Base-by-base conservation (phyloP, 108 stramenopile species). In the Cyclostephanos invisitatus region DNA sequence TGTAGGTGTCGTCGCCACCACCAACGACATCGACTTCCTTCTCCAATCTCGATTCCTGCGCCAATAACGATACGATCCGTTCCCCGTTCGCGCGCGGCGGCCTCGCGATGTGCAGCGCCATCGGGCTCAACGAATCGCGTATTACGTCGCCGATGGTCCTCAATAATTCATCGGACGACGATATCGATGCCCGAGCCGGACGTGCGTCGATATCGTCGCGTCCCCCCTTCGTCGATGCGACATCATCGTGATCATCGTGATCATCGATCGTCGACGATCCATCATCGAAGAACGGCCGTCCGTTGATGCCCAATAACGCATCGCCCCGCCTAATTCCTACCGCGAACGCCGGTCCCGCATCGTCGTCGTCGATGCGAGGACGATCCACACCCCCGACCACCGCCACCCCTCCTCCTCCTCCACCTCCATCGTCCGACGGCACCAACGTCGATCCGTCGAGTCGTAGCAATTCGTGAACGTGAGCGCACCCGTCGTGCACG, bases 261-360 rank as follows among this genome's bases (percentile, higher is more conserved):
- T 32, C 58, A 46, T 50, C 12, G 21, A 58, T 47, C 21, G 62
- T 44, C 37, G 68, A 54, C 32, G 64, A 67, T 20, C 67, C 73
- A 38, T 66, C 54, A 22, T 75, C 32, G 32, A 32, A 28, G 58
- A 91, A 83, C 4, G 88, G 75, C 0, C 37, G 49, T n/a, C 93
- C 93, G 73, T 94, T 91, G 62, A 91, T 71, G 3, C 93, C 93
- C 32, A 94, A 44, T 32, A 94, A 38, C 12, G 70, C 64, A 82
- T 92, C 90, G 10, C 84, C 88, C n/a, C 77, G 84, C 0, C 40
- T 64, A 21, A 94, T 82, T 18, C 85, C 90, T 8, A 84, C 85
- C 18, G 18, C n/a, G 47, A 50, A 73, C 32, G 85, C 86, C 29
- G 89, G 87, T 68, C 90, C 85, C 32, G 46, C 58, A 54, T 49